phyloP scores from a whole-genome alignment of 768 basidiomycete species.

The Lactarius vividus region DNA sequence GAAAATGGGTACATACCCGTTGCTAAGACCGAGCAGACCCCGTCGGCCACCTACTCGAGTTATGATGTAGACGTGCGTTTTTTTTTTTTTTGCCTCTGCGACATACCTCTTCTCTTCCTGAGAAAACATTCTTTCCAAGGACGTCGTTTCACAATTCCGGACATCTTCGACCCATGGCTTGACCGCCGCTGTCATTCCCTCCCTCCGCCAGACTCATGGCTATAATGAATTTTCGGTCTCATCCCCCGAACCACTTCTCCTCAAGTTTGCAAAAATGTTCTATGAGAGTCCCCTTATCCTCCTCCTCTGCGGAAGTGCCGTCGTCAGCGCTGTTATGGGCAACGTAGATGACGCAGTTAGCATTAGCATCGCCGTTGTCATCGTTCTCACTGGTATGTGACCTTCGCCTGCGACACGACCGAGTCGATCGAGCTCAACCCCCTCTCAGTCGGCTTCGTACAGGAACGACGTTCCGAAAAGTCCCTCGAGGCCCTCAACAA shows the following conservation, averaged over 20 bases:
- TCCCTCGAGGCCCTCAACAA: constrained; percentile 94
- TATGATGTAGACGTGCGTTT: constrained; percentile 16
- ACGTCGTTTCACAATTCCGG: constrained; percentile 68
- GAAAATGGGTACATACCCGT: constrained; percentile 42
- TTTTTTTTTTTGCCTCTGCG: background rate
- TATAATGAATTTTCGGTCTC: constrained; percentile 94
- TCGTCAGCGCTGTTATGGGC: constrained; percentile 90
- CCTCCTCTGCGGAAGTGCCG: constrained; percentile 84
- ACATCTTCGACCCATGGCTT: constrained; percentile 65
- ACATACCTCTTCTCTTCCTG: background rate
- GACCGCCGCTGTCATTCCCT: constrained; percentile 55
- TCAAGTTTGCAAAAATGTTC: constrained; percentile 94
- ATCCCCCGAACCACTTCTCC: constrained; percentile 69
- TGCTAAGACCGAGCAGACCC: constrained; percentile 13
- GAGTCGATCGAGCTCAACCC: background rate
- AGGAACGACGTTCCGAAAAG: constrained; percentile 93
- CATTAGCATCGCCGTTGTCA: constrained; percentile 87
- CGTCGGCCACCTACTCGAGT: constrained; percentile 16
- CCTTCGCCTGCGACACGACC: background rate
- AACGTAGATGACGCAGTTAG: constrained; percentile 93
- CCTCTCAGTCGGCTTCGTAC: constrained; percentile 80
- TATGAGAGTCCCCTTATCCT: constrained; percentile 94
- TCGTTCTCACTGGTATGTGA: constrained; percentile 83
- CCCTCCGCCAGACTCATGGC: constrained; percentile 66
- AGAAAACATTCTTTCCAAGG: constrained; percentile 41